Percentiles rank a stretch among this genome's conserved stretches.
Evolutionary conservation across 257 asterid species (phyloP).

Genomic region (Fraxinus anomala): DNA sequence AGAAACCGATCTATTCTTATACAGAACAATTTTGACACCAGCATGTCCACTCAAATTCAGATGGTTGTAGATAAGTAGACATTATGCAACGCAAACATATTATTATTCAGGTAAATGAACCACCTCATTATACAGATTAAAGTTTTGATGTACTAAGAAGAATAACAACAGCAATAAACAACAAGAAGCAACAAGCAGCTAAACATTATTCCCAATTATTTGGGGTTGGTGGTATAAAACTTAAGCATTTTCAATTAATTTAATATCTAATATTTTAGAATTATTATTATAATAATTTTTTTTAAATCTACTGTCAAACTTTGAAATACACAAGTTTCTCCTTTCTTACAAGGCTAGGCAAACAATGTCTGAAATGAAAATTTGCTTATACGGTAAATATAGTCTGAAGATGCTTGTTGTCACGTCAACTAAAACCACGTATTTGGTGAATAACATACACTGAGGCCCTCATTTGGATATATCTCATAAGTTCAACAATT

Average conservation of each 20-base stretch:
- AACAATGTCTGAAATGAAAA: neutral
- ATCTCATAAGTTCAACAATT: neutral
- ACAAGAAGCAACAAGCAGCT: neutral
- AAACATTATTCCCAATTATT: neutral
- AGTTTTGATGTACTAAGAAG: neutral
- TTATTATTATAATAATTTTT: neutral
- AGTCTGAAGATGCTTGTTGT: neutral
- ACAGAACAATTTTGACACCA: slow-evolving; percentile 10
- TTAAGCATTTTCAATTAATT: neutral
- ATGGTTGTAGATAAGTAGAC: neutral
- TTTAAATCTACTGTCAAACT: neutral
- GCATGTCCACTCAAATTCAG: slow-evolving; percentile 12
- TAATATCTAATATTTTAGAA: neutral
- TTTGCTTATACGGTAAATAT: neutral
- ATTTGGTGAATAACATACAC: neutral
- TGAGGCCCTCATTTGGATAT: neutral
- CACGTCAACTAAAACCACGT: neutral
- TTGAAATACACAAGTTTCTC: neutral
- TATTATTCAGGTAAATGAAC: slow-evolving; percentile 1
- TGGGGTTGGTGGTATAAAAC: neutral
- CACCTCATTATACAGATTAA: neutral
- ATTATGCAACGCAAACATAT: neutral
- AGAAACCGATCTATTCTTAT: slow-evolving; percentile 16
- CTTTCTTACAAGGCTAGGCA: neutral
- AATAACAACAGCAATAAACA: neutral